Percentiles rank a stretch among this genome's conserved stretches.
These are phyloP conservation scores for Phoma sp. DNA, from an alignment of 2,329 filamentous ascomycete genomes.

Conservation along the genomic window DNA sequence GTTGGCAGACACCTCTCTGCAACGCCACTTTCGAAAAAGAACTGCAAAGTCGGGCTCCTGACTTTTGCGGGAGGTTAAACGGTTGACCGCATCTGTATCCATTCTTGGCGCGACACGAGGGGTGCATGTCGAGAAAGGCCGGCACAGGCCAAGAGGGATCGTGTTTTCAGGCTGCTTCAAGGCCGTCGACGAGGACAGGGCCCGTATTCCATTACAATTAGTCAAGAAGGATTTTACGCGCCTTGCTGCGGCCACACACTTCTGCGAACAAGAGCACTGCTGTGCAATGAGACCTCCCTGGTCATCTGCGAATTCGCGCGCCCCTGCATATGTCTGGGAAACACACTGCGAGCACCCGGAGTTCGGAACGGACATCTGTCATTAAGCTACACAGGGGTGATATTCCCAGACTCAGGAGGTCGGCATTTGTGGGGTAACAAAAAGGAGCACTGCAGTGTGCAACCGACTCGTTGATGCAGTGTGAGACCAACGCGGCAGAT, in stretches of 20 bases:
- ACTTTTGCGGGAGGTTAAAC: not conserved
- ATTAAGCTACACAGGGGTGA: slow-evolving; percentile 3
- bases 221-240: slow-evolving; percentile 5
- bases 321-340: slow-evolving; percentile 13
- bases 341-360: slow-evolving; percentile 7
- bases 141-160: slow-evolving; percentile 16
- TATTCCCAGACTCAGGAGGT: not conserved
- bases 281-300: not conserved
- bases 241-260: slow-evolving; percentile 12
- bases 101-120: not conserved
- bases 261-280: slow-evolving; percentile 8
- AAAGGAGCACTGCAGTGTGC: slow-evolving; percentile 2
- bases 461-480: slow-evolving; percentile 3
- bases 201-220: slow-evolving; percentile 6
- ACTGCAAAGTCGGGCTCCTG: not conserved
- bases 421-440: slow-evolving; percentile 7
- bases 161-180: slow-evolving; percentile 12
- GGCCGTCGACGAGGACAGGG: slow-evolving; percentile 2
- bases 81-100: not conserved
- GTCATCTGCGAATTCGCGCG: slow-evolving; percentile 1
- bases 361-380: slow-evolving; percentile 19
- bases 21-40: not conserved
- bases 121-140: slow-evolving; percentile 7
- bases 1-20: not conserved
- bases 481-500: slow-evolving; percentile 15